Conservation (phyloP, 768 basidiomycete species). For the Fomitopsis pulvina region DNA sequence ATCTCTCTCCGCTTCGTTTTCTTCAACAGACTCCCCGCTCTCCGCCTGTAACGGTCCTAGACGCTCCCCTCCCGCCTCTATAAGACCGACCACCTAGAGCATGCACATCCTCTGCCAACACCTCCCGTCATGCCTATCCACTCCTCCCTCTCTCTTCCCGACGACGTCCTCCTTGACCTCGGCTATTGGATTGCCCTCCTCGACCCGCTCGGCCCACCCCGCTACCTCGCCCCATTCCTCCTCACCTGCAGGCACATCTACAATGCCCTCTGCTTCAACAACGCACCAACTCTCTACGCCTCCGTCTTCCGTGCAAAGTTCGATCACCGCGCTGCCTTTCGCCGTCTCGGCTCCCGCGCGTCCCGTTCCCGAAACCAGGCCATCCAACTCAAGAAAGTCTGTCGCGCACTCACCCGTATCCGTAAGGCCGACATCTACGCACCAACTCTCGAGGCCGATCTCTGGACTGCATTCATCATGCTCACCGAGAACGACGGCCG, state of each 20-base stretch:
- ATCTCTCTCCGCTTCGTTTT: background rate
- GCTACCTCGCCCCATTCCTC: constrained; percentile 41
- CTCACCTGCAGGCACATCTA: constrained; percentile 36
- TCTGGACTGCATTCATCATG: constrained; percentile 49
- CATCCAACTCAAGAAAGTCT: constrained; percentile 35
- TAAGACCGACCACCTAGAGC: background rate
- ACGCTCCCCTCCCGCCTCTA: background rate
- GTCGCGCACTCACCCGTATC: constrained; percentile 22
- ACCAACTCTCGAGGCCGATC: constrained; percentile 25
- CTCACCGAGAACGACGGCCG: constrained; percentile 62
- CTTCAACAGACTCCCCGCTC: background rate
- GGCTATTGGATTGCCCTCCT: constrained; percentile 39
- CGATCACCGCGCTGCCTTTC: constrained; percentile 42
- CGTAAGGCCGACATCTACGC: constrained; percentile 25
- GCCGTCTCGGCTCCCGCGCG: constrained; percentile 40
- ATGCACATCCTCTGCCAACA: background rate
- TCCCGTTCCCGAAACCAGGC: constrained; percentile 32
- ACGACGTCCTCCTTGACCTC: constrained; percentile 45
- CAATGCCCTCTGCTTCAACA: constrained; percentile 24
- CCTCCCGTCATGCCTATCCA: constrained; percentile 10
- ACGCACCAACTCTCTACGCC: constrained; percentile 38
- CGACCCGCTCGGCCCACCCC: constrained; percentile 39
- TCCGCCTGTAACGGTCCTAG: background rate
- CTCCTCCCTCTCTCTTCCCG: constrained; percentile 26
- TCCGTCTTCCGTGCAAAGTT: constrained; percentile 51